phyloP scores from a whole-genome alignment of 495 filamentous ascomycete genomes.

The Tuber magnatum region DNA sequence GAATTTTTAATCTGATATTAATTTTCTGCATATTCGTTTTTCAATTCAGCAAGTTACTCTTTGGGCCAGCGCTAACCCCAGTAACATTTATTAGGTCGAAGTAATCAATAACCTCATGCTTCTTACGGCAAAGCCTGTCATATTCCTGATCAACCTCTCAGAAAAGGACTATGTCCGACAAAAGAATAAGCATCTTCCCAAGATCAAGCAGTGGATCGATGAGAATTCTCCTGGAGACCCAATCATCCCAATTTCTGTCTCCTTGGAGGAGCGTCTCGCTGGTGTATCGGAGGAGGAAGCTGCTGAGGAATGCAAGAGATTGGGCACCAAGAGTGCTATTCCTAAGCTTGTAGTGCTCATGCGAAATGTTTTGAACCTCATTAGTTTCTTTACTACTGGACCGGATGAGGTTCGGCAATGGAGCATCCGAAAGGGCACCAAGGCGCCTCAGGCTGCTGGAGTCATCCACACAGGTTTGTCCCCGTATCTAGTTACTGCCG shows the following conservation, averaged over 20 bases:
- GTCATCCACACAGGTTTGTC: conserved; percentile 70
- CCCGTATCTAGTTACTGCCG: conserved; percentile 27
- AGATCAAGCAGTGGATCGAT: conserved; percentile 91
- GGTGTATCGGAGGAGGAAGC: conserved; percentile 68
- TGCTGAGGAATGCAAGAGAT: conserved; percentile 77
- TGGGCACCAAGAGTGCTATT: conserved; percentile 78
- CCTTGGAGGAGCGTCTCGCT: conserved; percentile 85
- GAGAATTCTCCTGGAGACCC: conserved; percentile 77
- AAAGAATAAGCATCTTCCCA: conserved; percentile 97
- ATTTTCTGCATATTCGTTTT: conserved; percentile 1
- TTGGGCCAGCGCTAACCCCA: background rate
- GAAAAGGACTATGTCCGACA: conserved; percentile 97
- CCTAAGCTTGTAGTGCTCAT: conserved; percentile 93
- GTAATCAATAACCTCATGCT: conserved; percentile 95
- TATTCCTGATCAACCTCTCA: conserved; percentile 93
- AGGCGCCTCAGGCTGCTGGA: conserved; percentile 93
- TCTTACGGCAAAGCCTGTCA: conserved; percentile 91
- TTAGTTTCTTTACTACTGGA: conserved; percentile 95
- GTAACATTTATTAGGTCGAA: conserved; percentile 62
- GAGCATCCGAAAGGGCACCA: conserved; percentile 93
- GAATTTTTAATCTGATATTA: conserved; percentile 43
- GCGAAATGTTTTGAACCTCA: conserved; percentile 81
- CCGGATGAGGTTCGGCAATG: conserved; percentile 96
- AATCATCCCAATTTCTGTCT: conserved; percentile 85
- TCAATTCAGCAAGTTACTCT: background rate